phyloP scores from a whole-genome alignment of 148 eudicot genomes.

The Amaranthus cruentus region DNA sequence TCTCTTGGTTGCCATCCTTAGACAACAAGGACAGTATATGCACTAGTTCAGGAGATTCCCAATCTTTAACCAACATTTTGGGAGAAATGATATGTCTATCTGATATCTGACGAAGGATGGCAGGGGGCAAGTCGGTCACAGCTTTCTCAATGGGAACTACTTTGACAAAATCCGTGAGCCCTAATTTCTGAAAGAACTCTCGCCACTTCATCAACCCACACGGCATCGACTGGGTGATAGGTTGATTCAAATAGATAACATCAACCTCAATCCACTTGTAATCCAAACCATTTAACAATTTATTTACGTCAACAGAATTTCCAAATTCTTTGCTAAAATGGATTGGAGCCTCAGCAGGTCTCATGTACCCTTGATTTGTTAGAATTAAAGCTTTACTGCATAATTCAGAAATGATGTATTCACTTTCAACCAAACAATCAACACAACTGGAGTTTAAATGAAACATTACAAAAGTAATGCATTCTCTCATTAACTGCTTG shows the following conservation, averaged over 20 bases:
- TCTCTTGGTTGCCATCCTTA: slow-evolving; percentile 37
- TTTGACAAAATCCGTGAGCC: slow-evolving; percentile 77
- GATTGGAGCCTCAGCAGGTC: slow-evolving; percentile 52
- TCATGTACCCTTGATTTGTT: slow-evolving; percentile 75
- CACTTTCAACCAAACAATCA: slow-evolving; percentile 58
- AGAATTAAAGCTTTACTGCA: slow-evolving; percentile 53
- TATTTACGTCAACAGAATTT: slow-evolving; percentile 51
- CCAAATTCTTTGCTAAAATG: slow-evolving; percentile 71
- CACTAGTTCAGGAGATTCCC: slow-evolving; percentile 79
- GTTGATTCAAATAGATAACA: slow-evolving; percentile 53
- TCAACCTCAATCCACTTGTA: slow-evolving; percentile 77
- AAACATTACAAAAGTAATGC: slow-evolving; percentile 64
- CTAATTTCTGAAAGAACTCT: slow-evolving; percentile 68
- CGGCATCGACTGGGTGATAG: slow-evolving; percentile 44
- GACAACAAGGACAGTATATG: slow-evolving; percentile 53
- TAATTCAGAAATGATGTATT: slow-evolving; percentile 53
- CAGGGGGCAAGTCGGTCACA: slow-evolving; percentile 41
- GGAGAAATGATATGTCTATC: slow-evolving; percentile 36
- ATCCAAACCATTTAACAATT: slow-evolving; percentile 48
- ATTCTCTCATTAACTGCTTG: slow-evolving; percentile 55
- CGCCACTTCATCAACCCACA: slow-evolving; percentile 61
- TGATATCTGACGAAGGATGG: slow-evolving; percentile 28
- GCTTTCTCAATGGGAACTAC: slow-evolving; percentile 49
- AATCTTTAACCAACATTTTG: slow-evolving; percentile 52
- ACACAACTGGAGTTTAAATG: slow-evolving; percentile 77